These are phyloP conservation scores for Limonium bicolor DNA, from an alignment of 148 eudicot species.

Conservation along the genomic window DNA sequence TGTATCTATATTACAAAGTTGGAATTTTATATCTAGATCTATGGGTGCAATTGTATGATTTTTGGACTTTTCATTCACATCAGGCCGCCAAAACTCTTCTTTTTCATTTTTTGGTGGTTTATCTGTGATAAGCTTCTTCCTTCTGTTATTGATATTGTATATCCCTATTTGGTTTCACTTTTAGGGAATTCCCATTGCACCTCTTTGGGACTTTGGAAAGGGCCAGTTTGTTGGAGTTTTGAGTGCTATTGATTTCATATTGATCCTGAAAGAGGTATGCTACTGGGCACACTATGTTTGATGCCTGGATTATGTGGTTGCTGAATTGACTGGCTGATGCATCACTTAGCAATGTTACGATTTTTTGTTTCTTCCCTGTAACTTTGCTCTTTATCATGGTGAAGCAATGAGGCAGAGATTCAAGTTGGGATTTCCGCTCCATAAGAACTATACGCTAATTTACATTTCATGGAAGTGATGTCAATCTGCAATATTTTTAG, in stretches of 20 bases:
- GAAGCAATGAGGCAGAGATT: no score
- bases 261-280: constrained; percentile 82
- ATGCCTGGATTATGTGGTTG: neutral
- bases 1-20: neutral
- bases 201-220: constrained; percentile 76
- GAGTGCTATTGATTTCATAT: constrained; percentile 77
- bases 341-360: neutral
- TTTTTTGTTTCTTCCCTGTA: neutral
- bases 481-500: no score
- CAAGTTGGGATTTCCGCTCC: constrained; percentile 1
- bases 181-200: constrained; percentile 84
- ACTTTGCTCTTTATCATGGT: no score
- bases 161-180: constrained; percentile 9
- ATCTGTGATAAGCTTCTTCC: no score
- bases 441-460: no score
- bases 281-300: neutral
- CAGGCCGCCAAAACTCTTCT: no score
- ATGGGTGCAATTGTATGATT: no score
- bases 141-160: no score
- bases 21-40: no score
- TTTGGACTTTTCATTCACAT: no score
- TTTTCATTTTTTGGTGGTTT: no score
- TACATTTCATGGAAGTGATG: no score
- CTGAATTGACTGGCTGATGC: neutral
- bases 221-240: constrained; percentile 83